Evolutionary conservation across 441 rosid genomes (phyloP).

Genomic region (Erodium trifolium): DNA sequence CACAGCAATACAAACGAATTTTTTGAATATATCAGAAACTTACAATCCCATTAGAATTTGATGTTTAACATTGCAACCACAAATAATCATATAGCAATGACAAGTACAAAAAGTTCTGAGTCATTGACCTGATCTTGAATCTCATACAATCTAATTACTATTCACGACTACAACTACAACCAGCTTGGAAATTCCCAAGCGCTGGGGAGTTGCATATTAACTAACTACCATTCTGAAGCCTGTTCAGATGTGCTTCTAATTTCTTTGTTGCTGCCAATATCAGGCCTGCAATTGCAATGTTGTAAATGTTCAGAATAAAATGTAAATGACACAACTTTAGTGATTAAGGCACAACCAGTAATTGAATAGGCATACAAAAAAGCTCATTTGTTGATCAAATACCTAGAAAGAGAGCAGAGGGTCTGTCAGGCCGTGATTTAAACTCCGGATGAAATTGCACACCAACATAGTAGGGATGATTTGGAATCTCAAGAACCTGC

Average conservation of each 20-base stretch:
- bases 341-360: background rate
- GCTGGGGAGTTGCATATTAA: conserved; percentile 20
- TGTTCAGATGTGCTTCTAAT: conserved; percentile 25
- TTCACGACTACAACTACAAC: background rate
- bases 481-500: conserved; percentile 55
- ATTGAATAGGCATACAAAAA: background rate
- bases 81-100: background rate
- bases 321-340: background rate
- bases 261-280: conserved; percentile 52
- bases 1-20: background rate
- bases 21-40: background rate
- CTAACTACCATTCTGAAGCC: conserved; percentile 36
- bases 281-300: conserved; percentile 43
- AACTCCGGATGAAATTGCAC: conserved; percentile 79
- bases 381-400: conserved; percentile 11
- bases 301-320: background rate
- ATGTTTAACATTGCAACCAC: no score
- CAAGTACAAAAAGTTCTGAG: background rate
- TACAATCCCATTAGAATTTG: no score
- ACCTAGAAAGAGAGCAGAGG: conserved; percentile 66
- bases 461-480: conserved; percentile 61
- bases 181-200: background rate
- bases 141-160: background rate
- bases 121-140: background rate
- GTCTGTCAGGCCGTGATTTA: conserved; percentile 59